phyloP scores from a whole-genome alignment of 768 basidiomycete species.

The Hypholoma fasciculare region DNA sequence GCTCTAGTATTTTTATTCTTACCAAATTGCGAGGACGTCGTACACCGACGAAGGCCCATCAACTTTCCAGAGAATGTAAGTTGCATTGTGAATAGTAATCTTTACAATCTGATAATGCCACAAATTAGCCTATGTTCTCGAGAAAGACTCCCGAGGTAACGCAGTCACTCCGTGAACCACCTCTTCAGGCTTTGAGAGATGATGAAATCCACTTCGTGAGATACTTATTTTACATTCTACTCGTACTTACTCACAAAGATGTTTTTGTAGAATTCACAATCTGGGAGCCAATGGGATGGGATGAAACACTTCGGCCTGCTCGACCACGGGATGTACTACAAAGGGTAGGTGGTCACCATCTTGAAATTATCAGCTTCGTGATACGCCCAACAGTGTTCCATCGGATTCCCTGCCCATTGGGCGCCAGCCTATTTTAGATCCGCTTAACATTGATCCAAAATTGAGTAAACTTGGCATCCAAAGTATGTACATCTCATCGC shows the following conservation, averaged over 20 bases:
- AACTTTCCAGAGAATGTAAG: conserved; percentile 4
- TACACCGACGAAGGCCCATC: neutral
- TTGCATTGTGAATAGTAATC: too few species aligned
- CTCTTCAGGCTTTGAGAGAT: conserved; percentile 1
- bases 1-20: neutral
- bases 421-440: neutral
- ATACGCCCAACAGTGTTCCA: too few species aligned
- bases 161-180: neutral
- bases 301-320: conserved; percentile 7
- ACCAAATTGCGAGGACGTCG: neutral
- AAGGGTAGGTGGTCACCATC: neutral
- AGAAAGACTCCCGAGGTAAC: conserved; percentile 3
- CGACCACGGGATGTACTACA: conserved; percentile 1
- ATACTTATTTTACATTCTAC: neutral
- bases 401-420: neutral
- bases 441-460: neutral
- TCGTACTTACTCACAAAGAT: neutral
- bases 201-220: neutral
- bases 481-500: neutral
- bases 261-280: conserved; percentile 1
- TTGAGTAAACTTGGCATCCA: conserved; percentile 1
- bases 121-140: conserved; percentile 1
- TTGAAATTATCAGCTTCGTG: neutral
- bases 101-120: too few species aligned
- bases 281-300: conserved; percentile 5